phyloP scores from a whole-genome alignment of 306 rosid genomes.

The Malus asiatica region DNA sequence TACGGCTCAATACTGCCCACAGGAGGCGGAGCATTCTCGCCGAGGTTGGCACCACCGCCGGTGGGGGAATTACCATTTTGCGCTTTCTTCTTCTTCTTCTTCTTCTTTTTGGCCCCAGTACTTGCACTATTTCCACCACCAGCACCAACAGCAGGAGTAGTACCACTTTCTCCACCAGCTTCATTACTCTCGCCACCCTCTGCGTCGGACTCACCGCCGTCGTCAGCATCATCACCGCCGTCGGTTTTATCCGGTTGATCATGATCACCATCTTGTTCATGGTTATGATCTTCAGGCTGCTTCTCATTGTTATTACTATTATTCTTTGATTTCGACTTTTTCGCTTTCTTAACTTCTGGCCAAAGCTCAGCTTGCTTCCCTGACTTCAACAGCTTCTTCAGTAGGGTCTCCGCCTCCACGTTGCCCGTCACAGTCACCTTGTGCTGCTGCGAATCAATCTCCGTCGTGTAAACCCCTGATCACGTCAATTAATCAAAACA shows the following conservation, averaged over 20 bases:
- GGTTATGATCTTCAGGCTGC: slow-evolving; percentile 7
- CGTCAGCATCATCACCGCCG: slow-evolving; percentile 19
- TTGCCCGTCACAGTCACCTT: slow-evolving; percentile 84
- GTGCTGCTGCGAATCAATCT: slow-evolving; percentile 65
- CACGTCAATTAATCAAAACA: background rate
- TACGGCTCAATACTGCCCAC: background rate
- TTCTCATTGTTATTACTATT: slow-evolving; percentile 4
- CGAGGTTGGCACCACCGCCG: slow-evolving; percentile 16
- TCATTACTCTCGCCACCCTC: slow-evolving; percentile 13
- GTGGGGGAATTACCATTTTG: slow-evolving; percentile 17
- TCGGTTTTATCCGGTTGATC: background rate
- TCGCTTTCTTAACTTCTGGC: slow-evolving; percentile 49
- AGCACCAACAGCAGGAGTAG: background rate
- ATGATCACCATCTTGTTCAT: slow-evolving; percentile 1
- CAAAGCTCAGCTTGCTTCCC: slow-evolving; percentile 71
- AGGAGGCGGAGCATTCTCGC: slow-evolving; percentile 5
- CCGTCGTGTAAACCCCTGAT: slow-evolving; percentile 66
- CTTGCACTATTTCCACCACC: background rate
- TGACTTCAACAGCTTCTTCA: slow-evolving; percentile 67
- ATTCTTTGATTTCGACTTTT: slow-evolving; percentile 50
- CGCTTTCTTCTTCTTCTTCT: slow-evolving; percentile 59
- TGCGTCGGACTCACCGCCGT: slow-evolving; percentile 7
- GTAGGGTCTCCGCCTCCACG: slow-evolving; percentile 61
- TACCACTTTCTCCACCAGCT: slow-evolving; percentile 12
- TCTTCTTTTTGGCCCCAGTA: slow-evolving; percentile 51